Evolutionary conservation across 164 flowering plant genomes (phyloP), one percentile per base, ranked within the genome.

Genomic region (Echeveria elegans): DNA sequence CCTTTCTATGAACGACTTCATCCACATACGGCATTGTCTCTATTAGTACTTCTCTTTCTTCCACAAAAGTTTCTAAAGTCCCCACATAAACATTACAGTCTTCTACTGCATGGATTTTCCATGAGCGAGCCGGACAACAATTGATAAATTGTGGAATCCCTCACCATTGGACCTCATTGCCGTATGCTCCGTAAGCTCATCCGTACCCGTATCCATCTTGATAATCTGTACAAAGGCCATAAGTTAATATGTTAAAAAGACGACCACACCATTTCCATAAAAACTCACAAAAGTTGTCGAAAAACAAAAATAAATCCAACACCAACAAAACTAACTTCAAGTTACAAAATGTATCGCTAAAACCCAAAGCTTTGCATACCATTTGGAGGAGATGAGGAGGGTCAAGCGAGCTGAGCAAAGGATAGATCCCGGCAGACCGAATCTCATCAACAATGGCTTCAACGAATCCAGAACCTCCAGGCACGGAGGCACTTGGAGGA

Each of bases 71-170:
- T 40, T 94, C 97, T 19, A 94, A 77, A 28, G 94, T 94, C 69
- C 99, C 99, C 37, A 91, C 88, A 84, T 94, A 94, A 37, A 94
- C 99, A 76, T 94, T 94, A 85, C 99, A 94, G 78, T 94, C 96
- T 66, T 94, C 97, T 40, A 94, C 84, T n/a, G 88, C 81, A 67
- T 75, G 84, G 72, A 94, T 84, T 74, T 82, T 83, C 99, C 97
- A 94, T 6, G 87, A 86, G 63, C 97, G 88, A 79, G 99, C 99
- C 29, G 97, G 99, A 76, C 92, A 90, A 77, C 97, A n/a, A n/a
- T n/a, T n/a, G n/a, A n/a, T n/a, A n/a, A n/a, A n/a, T n/a, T 40
- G 6, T 3, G 21, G 16, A 38, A 15, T n/a, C 21, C 36, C 73
- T 65, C 71, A 86, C 97, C 91, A 81, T 63, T 71, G 84, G 64